phyloP scores from a whole-genome alignment of 257 asterid genomes.

The Solanum chiquidenum region DNA sequence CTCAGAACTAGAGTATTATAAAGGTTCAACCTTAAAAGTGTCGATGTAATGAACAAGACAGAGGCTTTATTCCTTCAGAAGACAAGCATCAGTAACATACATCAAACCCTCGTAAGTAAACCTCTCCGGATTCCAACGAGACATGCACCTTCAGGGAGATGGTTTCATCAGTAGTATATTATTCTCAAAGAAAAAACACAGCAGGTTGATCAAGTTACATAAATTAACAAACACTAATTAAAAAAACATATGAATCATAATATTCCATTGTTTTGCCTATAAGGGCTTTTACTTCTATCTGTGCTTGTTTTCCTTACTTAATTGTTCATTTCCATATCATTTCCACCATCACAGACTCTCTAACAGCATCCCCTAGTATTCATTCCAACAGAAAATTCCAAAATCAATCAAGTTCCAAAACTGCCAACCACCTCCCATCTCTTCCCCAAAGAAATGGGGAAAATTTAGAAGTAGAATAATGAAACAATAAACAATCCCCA shows the following conservation, averaged over 20 bases:
- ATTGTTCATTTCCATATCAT: not conserved
- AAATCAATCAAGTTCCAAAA: not conserved
- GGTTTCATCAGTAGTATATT: not conserved
- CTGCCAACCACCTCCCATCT: not conserved
- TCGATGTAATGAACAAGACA: not conserved
- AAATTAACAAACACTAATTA: not conserved
- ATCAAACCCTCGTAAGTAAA: not conserved
- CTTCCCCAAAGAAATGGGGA: not conserved
- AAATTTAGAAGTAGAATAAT: not conserved
- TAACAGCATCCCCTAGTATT: not conserved
- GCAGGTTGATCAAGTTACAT: not conserved
- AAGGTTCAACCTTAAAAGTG: not conserved
- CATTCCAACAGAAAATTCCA: not conserved
- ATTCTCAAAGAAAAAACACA: not conserved
- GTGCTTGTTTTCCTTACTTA: not conserved
- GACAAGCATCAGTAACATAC: not conserved
- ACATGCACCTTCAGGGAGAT: not conserved
- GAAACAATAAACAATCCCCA: not conserved
- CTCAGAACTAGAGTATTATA: not conserved
- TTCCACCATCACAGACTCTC: not conserved
- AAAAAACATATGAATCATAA: not conserved
- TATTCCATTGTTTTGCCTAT: not conserved
- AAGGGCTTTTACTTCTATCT: not conserved
- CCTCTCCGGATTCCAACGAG: not conserved
- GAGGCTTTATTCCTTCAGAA: not conserved